Base-by-base conservation (phyloP, 768 basidiomycete genomes). In the Lepiota venenata region DNA sequence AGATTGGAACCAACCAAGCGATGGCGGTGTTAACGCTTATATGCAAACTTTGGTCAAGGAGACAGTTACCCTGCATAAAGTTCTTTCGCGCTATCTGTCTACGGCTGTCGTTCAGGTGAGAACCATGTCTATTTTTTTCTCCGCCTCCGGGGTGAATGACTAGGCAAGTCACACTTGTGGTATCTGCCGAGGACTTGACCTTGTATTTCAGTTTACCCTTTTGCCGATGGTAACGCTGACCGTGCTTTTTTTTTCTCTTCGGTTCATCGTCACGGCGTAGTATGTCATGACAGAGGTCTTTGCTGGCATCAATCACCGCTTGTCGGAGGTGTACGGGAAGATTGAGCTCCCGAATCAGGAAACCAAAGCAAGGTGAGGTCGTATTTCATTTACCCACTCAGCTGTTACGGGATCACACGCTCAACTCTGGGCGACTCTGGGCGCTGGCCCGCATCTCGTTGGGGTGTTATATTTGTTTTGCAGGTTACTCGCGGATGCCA, bases 281-380 rank as follows among this genome's bases (percentile, higher is more conserved):
- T 82, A 81, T 67, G 93, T 99, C 65, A 95, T 98, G 91, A 83
- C 85, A 35, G 92, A 98, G 66, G 97, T 98, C 12, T 87, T 98
- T 57, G 90, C 90, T 16, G 87, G 92, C 12, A 94, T 98, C 69
- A 93, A 93, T 68, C 86, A 92, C 71, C 84, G 91, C 35, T 75
- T 99, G 18, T 86, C 86, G 37, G 92, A 95, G 63, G 93, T 94
- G 66, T 96, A 87, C 69, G 76, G 76, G 49, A 83, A 79, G 64
- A 84, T 97, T 52, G 91, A 94, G 60, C 74, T 98, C 27, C 91
- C 87, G 50, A 83, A 80, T 63, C 82, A 83, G 56, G 90, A 87
- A 56, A 93, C 91, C 20, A 97, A 96, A 73, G 81, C 84, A 54
- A 84, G 93, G 93, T 92, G 61, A 57, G 81, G 71, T n/a, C 7